These are phyloP conservation scores for Juncus inflexus DNA, from an alignment of 176 grass and related monocot species.

Conservation along the genomic window DNA sequence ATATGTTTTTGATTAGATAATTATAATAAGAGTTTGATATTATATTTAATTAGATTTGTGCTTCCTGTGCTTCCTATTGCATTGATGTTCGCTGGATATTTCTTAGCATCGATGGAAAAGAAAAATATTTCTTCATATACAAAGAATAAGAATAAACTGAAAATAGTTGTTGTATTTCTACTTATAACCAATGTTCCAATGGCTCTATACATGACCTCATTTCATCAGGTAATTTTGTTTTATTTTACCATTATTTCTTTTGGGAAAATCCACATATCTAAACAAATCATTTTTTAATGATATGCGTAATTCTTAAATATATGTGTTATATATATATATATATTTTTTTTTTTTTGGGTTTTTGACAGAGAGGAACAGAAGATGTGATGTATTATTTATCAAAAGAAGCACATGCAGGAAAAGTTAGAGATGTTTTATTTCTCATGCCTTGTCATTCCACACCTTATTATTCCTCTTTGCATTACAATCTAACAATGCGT, in stretches of 20 bases:
- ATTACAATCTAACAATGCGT: slow-evolving; percentile 70
- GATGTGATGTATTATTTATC: slow-evolving; percentile 79
- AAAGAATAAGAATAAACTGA: slow-evolving; percentile 33
- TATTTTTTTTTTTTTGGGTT: slow-evolving; percentile 4
- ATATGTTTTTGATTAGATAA: neutral
- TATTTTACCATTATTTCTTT: neutral
- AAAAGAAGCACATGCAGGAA: slow-evolving; percentile 58
- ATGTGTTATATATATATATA: slow-evolving; percentile 14
- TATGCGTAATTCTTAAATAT: neutral
- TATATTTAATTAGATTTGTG: slow-evolving; percentile 59
- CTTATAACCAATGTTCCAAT: slow-evolving; percentile 77
- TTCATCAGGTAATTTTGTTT: slow-evolving; percentile 67
- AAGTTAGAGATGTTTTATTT: slow-evolving; percentile 69
- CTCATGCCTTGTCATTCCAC: slow-evolving; percentile 96
- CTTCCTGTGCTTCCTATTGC: slow-evolving; percentile 80
- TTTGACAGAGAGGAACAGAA: slow-evolving; percentile 84
- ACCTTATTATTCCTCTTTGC: slow-evolving; percentile 94
- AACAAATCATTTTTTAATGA: slow-evolving; percentile 10
- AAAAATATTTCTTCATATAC: slow-evolving; percentile 10
- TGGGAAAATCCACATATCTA: neutral
- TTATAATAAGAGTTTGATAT: neutral
- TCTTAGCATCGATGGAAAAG: slow-evolving; percentile 52
- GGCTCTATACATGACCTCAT: slow-evolving; percentile 77
- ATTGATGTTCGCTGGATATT: slow-evolving; percentile 87
- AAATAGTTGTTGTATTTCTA: slow-evolving; percentile 55